Evolutionary conservation across 2,329 filamentous ascomycete genomes (phyloP).

Genomic region (Thielaviopsis populi): DNA sequence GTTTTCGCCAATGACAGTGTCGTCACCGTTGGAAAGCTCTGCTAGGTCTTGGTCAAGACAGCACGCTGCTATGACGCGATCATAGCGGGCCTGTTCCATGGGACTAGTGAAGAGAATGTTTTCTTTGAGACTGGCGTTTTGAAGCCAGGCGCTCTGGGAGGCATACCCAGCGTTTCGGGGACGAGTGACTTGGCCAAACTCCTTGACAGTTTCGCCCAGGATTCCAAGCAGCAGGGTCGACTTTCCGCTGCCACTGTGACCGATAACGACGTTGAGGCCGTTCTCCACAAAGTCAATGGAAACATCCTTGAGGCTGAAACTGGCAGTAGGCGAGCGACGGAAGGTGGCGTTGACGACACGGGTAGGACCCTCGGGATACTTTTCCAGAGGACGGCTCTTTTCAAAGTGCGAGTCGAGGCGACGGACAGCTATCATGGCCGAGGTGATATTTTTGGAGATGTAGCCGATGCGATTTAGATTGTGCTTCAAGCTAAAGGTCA

Average conservation of each 20-base stretch:
- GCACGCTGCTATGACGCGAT: constrained; percentile 40
- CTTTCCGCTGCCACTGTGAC: constrained; percentile 42
- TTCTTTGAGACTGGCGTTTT: constrained; percentile 39
- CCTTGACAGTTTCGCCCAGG: constrained; percentile 38
- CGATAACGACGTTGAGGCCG: constrained; percentile 39
- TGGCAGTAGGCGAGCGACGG: constrained; percentile 34
- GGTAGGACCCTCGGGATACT: constrained; percentile 35
- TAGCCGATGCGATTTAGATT: constrained; percentile 26
- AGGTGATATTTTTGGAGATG: constrained; percentile 27
- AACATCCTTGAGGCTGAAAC: constrained; percentile 34
- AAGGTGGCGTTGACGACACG: constrained; percentile 34
- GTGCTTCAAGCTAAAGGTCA: constrained; percentile 38
- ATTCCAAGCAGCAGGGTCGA: constrained; percentile 40
- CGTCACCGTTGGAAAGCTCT: constrained; percentile 35
- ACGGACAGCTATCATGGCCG: constrained; percentile 33
- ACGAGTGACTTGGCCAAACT: constrained; percentile 32
- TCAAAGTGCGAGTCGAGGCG: constrained; percentile 41
- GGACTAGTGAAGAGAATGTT: constrained; percentile 40
- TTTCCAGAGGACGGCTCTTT: constrained; percentile 33
- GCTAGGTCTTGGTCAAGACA: constrained; percentile 36
- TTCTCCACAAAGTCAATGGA: constrained; percentile 38
- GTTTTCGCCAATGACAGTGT: constrained; percentile 39
- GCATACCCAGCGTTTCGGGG: constrained; percentile 41
- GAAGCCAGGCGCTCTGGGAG: constrained; percentile 42
- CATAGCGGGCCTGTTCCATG: constrained; percentile 39